Evolutionary conservation across 345 rosid species (phyloP).

Genomic region (Sisymbrium irio): DNA sequence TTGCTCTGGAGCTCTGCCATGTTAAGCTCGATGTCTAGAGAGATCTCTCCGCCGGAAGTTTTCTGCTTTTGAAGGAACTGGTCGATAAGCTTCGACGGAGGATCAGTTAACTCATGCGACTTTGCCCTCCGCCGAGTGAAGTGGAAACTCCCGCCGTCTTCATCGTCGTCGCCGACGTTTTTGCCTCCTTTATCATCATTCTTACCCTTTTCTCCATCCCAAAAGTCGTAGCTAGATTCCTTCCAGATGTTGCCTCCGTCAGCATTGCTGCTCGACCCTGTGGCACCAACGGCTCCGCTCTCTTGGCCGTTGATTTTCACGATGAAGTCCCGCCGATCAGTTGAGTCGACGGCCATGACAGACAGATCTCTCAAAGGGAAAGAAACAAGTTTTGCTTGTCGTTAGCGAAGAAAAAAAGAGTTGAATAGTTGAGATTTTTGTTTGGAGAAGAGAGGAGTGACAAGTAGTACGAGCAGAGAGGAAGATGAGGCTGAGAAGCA

Average conservation of each 20-base stretch:
- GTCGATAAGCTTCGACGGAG: slow-evolving; percentile 32
- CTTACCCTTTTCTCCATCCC: slow-evolving; percentile 36
- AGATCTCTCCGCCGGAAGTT: slow-evolving; percentile 42
- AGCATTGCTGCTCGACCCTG: slow-evolving; percentile 50
- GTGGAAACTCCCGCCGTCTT: slow-evolving; percentile 34
- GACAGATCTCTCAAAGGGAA: background rate
- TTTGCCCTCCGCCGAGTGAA: slow-evolving; percentile 24
- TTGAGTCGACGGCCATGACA: slow-evolving; percentile 43
- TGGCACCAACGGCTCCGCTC: slow-evolving; percentile 22
- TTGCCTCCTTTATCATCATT: background rate
- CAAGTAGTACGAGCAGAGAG: slow-evolving; percentile 15
- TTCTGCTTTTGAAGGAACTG: slow-evolving; percentile 38
- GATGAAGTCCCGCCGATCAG: slow-evolving; percentile 48
- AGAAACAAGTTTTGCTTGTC: background rate
- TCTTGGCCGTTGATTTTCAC: slow-evolving; percentile 39
- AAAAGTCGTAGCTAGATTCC: slow-evolving; percentile 47
- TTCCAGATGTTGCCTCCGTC: slow-evolving; percentile 16
- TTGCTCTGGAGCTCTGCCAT: slow-evolving; percentile 36
- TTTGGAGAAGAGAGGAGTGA: slow-evolving; percentile 5
- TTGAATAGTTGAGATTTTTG: background rate
- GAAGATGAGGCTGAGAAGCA: slow-evolving; percentile 9
- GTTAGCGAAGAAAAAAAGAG: background rate
- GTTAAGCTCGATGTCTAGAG: slow-evolving; percentile 42
- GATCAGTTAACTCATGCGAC: slow-evolving; percentile 15
- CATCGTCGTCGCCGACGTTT: slow-evolving; percentile 18